These are phyloP conservation scores for Exophiala phaeomuriformis DNA, from an alignment of 2,329 filamentous ascomycete genomes.

Conservation along the genomic window DNA sequence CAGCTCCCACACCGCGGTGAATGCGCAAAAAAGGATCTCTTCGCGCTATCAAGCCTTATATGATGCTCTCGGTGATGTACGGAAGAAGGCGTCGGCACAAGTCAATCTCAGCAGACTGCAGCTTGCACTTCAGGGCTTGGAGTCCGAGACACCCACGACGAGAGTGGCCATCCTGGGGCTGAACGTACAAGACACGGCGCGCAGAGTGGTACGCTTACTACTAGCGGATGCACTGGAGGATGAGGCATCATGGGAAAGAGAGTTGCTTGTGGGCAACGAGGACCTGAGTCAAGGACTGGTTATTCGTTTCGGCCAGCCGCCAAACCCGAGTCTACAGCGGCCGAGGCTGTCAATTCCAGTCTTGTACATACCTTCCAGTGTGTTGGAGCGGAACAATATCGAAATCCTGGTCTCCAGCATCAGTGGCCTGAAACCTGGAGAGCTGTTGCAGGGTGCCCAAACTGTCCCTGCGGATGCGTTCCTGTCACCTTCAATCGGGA, in stretches of 20 bases:
- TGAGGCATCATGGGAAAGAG: constrained; percentile 59
- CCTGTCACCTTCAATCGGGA: constrained; percentile 68
- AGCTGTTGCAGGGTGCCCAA: constrained; percentile 13
- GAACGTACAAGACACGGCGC: constrained; percentile 44
- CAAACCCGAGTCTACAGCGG: constrained; percentile 39
- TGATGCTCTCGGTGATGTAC: constrained; percentile 46
- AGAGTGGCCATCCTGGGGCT: constrained; percentile 52
- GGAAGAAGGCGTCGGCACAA: constrained; percentile 47
- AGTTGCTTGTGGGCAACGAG: constrained; percentile 47
- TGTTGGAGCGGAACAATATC: constrained; percentile 50
- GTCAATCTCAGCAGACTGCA: constrained; percentile 54
- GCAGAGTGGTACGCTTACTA: constrained; percentile 59
- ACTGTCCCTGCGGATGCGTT: constrained; percentile 47
- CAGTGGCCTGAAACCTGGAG: constrained; percentile 13
- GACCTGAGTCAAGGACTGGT: constrained; percentile 51
- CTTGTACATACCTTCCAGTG: constrained; percentile 49
- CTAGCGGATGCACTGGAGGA: constrained; percentile 62
- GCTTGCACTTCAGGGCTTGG: constrained; percentile 52
- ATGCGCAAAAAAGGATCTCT: constrained; percentile 48
- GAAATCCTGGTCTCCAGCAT: constrained; percentile 54
- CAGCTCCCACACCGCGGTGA: constrained; percentile 48
- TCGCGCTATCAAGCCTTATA: constrained; percentile 48
- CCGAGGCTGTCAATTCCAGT: constrained; percentile 47
- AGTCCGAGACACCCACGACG: constrained; percentile 47
- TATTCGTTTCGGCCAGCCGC: constrained; percentile 51